A percentile compares a stretch with the other conserved stretches of the same genome.
phyloP scores from a whole-genome alignment of 164 flowering plant species.

The Kingdonia uniflora region DNA sequence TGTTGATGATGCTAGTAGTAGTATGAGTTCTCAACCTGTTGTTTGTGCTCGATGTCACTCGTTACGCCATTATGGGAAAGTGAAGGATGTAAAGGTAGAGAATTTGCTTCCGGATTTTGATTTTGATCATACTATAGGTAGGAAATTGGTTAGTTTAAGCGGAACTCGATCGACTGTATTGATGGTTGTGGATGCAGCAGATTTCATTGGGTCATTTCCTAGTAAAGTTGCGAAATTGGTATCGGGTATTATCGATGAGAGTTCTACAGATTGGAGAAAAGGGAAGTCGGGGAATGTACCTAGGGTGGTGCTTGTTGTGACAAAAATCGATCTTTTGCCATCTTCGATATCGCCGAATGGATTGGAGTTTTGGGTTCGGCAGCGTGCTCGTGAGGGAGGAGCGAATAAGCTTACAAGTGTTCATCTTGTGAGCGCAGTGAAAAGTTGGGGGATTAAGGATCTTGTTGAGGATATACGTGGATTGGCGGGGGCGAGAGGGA shows the following conservation, averaged over 20 bases:
- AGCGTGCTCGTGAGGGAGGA: conserved; percentile 76
- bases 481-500: conserved; percentile 69
- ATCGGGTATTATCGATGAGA: conserved; percentile 57
- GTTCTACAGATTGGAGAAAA: conserved; percentile 66
- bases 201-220: conserved; percentile 93
- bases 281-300: conserved; percentile 88
- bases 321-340: conserved; percentile 85
- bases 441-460: conserved; percentile 80
- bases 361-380: conserved; percentile 87
- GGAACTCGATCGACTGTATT: conserved; percentile 69
- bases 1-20: not conserved
- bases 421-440: conserved; percentile 79
- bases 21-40: conserved; percentile 23
- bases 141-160: conserved; percentile 33
- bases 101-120: conserved; percentile 92
- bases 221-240: conserved; percentile 57
- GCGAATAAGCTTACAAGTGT: conserved; percentile 54
- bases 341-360: conserved; percentile 41
- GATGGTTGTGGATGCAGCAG: conserved; percentile 82
- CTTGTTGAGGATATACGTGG: conserved; percentile 58
- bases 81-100: conserved; percentile 67
- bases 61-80: conserved; percentile 67
- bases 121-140: conserved; percentile 84
- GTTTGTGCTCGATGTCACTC: conserved; percentile 91
- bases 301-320: conserved; percentile 70